A percentile compares a stretch with the other conserved stretches of the same genome.
Conservation (phyloP, 192 early-diverging fungal species). For the Coemansia sp. region DNA sequence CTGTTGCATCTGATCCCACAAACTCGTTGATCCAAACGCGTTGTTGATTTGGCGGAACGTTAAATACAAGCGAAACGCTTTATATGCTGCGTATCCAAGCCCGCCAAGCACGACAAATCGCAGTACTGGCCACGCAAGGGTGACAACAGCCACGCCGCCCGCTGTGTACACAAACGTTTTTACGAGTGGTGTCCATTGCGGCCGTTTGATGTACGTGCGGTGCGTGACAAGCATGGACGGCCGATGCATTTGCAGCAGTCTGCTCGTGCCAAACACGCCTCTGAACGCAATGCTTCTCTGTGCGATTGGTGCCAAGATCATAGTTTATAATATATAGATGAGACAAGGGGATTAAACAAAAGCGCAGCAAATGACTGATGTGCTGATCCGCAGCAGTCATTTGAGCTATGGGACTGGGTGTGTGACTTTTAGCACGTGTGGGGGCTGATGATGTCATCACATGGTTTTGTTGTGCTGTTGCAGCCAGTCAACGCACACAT, state of each 20-base stretch:
- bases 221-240: not conserved
- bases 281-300: not conserved
- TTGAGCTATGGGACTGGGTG: not conserved
- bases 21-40: not conserved
- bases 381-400: not conserved
- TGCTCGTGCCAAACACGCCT: not conserved
- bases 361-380: not conserved
- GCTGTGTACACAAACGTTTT: slow-evolving; percentile 28
- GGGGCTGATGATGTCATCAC: slow-evolving; percentile 1
- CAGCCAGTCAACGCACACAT: not conserved
- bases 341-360: not conserved
- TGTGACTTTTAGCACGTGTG: not conserved
- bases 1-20: not conserved
- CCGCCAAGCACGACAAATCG: slow-evolving; percentile 39
- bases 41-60: slow-evolving; percentile 4
- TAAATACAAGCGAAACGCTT: slow-evolving; percentile 10
- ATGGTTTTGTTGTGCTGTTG: not conserved
- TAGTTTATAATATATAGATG: not conserved
- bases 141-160: slow-evolving; percentile 25
- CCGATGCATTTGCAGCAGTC: not conserved
- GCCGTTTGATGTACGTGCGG: slow-evolving; percentile 2
- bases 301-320: not conserved
- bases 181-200: slow-evolving; percentile 12
- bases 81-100: slow-evolving; percentile 29
- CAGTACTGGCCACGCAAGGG: slow-evolving; percentile 38